phyloP scores from a whole-genome alignment of 1,139 yeast genomes.

The Pichia cactophila region DNA sequence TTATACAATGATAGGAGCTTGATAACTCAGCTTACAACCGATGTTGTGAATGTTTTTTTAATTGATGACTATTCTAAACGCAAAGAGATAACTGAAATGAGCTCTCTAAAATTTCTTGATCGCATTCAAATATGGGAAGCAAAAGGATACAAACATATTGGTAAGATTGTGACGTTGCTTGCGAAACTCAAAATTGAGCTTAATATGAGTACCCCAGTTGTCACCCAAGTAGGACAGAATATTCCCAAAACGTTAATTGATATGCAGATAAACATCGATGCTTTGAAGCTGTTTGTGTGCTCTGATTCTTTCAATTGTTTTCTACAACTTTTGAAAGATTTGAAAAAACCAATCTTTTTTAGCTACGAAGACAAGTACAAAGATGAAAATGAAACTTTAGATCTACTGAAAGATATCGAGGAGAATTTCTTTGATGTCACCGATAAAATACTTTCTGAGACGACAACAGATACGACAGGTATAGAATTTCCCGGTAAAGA shows the following conservation, averaged over 20 bases:
- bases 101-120: constrained; percentile 14
- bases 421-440: constrained; percentile 3
- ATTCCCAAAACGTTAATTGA: constrained; percentile 35
- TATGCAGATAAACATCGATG: constrained; percentile 6
- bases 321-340: constrained; percentile 58
- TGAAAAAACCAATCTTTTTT: constrained; percentile 59
- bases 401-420: constrained; percentile 45
- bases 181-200: constrained; percentile 29
- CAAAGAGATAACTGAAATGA: constrained; percentile 17
- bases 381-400: constrained; percentile 29
- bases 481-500: not conserved
- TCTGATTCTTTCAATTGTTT: constrained; percentile 80
- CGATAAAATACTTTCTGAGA: not conserved
- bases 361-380: constrained; percentile 38
- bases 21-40: constrained; percentile 32
- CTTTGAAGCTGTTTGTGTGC: constrained; percentile 48
- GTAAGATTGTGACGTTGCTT: constrained; percentile 36
- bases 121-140: constrained; percentile 28
- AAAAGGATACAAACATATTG: constrained; percentile 42
- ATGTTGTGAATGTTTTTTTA: constrained; percentile 40
- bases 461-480: not conserved
- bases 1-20: constrained; percentile 21
- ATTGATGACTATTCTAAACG: constrained; percentile 43
- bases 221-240: not conserved
- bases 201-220: not conserved